phyloP scores from a whole-genome alignment of 208 protist genomes.

The Trypanosoma platydactyli region DNA sequence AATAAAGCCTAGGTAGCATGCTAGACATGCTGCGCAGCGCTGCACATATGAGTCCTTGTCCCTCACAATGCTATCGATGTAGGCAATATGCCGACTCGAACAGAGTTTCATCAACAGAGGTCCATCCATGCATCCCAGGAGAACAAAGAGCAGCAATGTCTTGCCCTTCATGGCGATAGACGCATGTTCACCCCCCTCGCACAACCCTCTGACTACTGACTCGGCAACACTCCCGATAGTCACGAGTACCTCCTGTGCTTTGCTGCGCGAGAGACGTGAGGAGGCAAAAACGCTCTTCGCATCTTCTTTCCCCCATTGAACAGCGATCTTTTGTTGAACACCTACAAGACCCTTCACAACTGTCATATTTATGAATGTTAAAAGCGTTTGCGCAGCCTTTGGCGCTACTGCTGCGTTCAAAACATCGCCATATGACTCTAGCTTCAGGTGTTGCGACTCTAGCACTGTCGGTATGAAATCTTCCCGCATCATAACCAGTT shows the following conservation, averaged over 20 bases:
- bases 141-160: conserved; percentile 55
- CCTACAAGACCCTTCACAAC: conserved; percentile 59
- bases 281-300: conserved; percentile 28
- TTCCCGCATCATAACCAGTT: conserved; percentile 70
- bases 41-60: conserved; percentile 79
- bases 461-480: conserved; percentile 60
- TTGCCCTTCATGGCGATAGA: conserved; percentile 72
- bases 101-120: conserved; percentile 41
- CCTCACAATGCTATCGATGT: conserved; percentile 57
- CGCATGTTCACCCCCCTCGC: conserved; percentile 38
- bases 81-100: conserved; percentile 40
- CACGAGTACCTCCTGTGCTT: conserved; percentile 24
- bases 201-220: conserved; percentile 29
- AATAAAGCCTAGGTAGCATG: conserved; percentile 50
- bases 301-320: conserved; percentile 37
- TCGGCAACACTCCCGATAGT: conserved; percentile 33
- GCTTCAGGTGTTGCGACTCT: conserved; percentile 45
- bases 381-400: conserved; percentile 70
- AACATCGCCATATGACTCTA: conserved; percentile 45
- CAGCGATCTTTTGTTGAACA: conserved; percentile 46
- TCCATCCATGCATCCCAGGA: conserved; percentile 66
- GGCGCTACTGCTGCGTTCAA: conserved; percentile 41
- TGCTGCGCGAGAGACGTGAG: conserved; percentile 26
- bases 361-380: conserved; percentile 76
- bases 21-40: conserved; percentile 48